Evolutionary conservation across 495 filamentous ascomycete species (phyloP).

Genomic region (Penicillium macrosclerotiorum): DNA sequence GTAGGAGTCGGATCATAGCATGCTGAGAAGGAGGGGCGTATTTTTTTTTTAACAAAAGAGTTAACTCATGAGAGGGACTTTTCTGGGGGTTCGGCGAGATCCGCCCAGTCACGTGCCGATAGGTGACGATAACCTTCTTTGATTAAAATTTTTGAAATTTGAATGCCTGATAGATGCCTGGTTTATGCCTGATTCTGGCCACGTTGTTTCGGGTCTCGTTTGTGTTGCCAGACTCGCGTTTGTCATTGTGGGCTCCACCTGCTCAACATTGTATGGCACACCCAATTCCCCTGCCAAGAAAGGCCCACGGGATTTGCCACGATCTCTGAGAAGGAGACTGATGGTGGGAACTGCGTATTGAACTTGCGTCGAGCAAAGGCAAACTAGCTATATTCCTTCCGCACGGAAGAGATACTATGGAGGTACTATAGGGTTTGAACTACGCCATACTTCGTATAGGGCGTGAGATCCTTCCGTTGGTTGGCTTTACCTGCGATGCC

Average conservation of each 20-base stretch:
- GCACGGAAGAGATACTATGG: no score
- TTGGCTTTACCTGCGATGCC: neutral
- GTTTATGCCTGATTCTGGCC: neutral
- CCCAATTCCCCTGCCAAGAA: neutral
- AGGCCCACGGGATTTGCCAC: no score
- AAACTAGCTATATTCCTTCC: no score
- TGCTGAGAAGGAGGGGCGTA: constrained; percentile 14
- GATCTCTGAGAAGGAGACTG: no score
- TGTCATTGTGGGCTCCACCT: neutral
- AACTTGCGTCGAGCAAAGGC: no score
- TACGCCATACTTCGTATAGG: no score
- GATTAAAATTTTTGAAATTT: neutral
- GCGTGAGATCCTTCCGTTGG: no score
- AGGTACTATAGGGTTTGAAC: no score
- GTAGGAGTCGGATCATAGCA: constrained; percentile 47
- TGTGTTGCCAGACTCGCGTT: no score
- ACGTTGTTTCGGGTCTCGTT: no score
- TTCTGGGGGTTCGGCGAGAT: constrained; percentile 13
- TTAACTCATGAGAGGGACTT: constrained; percentile 4
- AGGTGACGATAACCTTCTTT: constrained; percentile 19
- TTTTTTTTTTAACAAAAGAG: constrained; percentile 7
- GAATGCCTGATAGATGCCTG: neutral
- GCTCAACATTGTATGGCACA: neutral
- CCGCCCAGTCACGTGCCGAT: constrained; percentile 30
- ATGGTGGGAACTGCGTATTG: no score